Evolutionary conservation across 2,329 filamentous ascomycete genomes (phyloP), one percentile per base, ranked within the genome.

Genomic region (Chalaropsis ovoidea): DNA sequence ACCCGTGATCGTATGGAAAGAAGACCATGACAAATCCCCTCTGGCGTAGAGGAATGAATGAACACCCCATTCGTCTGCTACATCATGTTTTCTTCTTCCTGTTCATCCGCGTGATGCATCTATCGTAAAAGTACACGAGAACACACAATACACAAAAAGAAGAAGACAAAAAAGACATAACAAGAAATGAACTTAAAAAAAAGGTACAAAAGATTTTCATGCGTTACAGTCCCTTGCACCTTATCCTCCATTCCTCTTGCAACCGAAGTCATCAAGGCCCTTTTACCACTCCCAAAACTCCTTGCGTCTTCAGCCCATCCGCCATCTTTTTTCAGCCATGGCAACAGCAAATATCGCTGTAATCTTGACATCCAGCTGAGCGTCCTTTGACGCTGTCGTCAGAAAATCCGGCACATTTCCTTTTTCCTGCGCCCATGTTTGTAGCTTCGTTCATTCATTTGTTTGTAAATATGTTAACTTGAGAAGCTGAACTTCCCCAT

Each of bases 141-240:
- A 39, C 4, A 39, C 35, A 1, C 4, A 39, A 39, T 8, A 10
- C 2, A 27, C 27, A 17, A 22, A 24, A 19, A 52, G n/a, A 52
- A 7, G 31, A 35, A 39, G 8, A 39, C 1, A 39, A 39, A 39
- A 7, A 39, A 39, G 35, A 10, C 4, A 10, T 10, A 10, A 39
- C 4, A 39, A 39, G 35, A 39, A 39, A 39, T 7, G 8, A 39
- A 39, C 4, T 1, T 10, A 39, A 39, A 39, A 62, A 47, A 62
- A 62, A 17, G 22, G 13, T 31, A 45, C 39, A 61, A 61, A 61
- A 31, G 60, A 62, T 41, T 27, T 35, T 47, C 60, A 13, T 62
- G 42, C 41, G 35, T 24, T 24, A 31, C 15, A 58, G 24, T 19
- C 54, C 54, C 54, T 58, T 58, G 54, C 54, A 58, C 39, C 54